Evolutionary conservation across 768 basidiomycete species (phyloP).

Genomic region (Suillus bovinus): DNA sequence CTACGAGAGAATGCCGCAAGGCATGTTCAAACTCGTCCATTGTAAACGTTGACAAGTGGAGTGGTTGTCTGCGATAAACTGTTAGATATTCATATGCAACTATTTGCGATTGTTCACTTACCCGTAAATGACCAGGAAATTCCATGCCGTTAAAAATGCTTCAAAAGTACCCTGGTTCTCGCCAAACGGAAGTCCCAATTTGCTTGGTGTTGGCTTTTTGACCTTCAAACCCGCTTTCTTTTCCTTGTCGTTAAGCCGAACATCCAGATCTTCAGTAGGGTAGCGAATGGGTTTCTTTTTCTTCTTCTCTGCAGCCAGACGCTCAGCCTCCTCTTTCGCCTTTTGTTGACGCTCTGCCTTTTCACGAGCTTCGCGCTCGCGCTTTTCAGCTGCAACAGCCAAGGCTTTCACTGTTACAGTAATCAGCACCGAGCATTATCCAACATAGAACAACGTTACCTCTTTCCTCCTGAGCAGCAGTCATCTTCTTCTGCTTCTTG

Average conservation of each 20-base stretch:
- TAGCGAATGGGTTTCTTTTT: constrained; percentile 91
- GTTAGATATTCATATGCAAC: constrained; percentile 1
- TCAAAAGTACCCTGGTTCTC: constrained; percentile 70
- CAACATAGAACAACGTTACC: constrained; percentile 40
- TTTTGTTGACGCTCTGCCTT: constrained; percentile 65
- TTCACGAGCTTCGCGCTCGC: constrained; percentile 69
- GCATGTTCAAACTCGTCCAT: constrained; percentile 93
- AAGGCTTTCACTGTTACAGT: constrained; percentile 28
- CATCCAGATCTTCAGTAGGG: constrained; percentile 90
- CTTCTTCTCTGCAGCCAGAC: constrained; percentile 74
- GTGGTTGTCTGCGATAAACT: constrained; percentile 61
- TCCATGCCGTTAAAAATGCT: constrained; percentile 88
- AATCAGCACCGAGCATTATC: constrained; percentile 11
- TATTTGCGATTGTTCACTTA: constrained; percentile 37
- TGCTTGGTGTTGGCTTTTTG: constrained; percentile 65
- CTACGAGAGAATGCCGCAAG: constrained; percentile 69
- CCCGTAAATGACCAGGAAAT: constrained; percentile 94
- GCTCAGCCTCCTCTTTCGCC: constrained; percentile 70
- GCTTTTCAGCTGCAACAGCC: constrained; percentile 51
- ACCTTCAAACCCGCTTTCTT: constrained; percentile 75
- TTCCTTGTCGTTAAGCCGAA: constrained; percentile 77
- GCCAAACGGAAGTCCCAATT: constrained; percentile 66
- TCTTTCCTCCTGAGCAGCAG: constrained; percentile 72
- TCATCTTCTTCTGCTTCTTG: constrained; percentile 82
- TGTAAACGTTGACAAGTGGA: constrained; percentile 85